phyloP scores from a whole-genome alignment of 176 grass and related monocot genomes.

The Phoenix roebelenii region DNA sequence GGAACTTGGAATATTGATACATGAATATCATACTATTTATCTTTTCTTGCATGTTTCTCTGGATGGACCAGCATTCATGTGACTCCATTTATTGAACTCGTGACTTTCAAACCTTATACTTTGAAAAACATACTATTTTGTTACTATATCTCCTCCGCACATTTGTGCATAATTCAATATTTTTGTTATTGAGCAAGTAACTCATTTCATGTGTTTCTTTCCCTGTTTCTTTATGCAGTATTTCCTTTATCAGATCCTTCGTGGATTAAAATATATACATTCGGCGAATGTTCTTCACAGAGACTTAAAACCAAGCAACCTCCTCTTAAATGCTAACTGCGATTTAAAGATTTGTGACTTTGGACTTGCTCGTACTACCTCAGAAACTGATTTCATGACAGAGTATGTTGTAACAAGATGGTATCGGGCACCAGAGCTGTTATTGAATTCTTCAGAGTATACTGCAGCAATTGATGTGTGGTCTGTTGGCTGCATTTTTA shows the following conservation, averaged over 20 bases:
- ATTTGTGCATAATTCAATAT: too few species aligned
- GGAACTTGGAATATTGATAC: too few species aligned
- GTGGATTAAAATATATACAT: constrained; percentile 98
- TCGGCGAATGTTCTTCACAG: constrained; percentile 97
- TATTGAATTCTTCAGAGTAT: constrained; percentile 96
- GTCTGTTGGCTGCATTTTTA: constrained; percentile 99
- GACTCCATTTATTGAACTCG: too few species aligned
- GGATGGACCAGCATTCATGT: too few species aligned
- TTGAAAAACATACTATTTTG: too few species aligned
- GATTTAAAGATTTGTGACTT: constrained; percentile 99
- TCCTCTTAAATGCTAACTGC: constrained; percentile 97
- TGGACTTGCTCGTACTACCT: constrained; percentile 96
- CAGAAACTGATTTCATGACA: constrained; percentile 99
- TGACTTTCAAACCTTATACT: too few species aligned
- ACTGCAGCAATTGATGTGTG: constrained; percentile 98
- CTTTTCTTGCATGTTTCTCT: too few species aligned
- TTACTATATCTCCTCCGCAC: too few species aligned
- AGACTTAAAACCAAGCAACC: constrained; percentile 99
- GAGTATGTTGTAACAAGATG: constrained; percentile 99
- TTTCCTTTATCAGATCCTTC: constrained; percentile 99
- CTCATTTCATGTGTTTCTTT: too few species aligned
- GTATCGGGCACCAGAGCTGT: constrained; percentile 90
- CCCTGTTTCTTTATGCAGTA: constrained; percentile 37
- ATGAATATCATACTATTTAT: too few species aligned
- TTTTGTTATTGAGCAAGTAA: too few species aligned